Evolutionary conservation across 2,329 filamentous ascomycete species (phyloP), one percentile per base, ranked within the genome.

Genomic region (Colletotrichum sp.): DNA sequence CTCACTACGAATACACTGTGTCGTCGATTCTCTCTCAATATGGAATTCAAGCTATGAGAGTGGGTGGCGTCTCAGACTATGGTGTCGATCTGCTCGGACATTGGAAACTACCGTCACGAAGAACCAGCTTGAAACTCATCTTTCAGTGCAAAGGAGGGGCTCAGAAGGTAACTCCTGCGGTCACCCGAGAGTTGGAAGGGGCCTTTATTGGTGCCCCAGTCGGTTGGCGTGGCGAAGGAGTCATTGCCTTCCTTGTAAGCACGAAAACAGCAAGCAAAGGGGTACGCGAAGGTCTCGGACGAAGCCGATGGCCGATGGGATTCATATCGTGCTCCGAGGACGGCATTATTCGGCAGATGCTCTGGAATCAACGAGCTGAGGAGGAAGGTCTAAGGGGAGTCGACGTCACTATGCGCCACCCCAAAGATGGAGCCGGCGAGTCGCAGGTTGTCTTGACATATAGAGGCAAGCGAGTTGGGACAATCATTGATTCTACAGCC

Each of bases 161-260:
- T 22, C 85, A 86, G 72, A 86, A 87, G 62, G 83, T 88, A 15
- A 88, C 91, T 0, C 94, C 95, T 1, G 85, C 88, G 36, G 86
- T 92, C 63, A 85, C 95, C 11, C 90, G 95, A n/a, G 95, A 96
- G 85, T 89, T 96, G 5, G 94, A 95, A 81, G 96, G 96, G 5
- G 92, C 95, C 0, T 94, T 97, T 81, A 89, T 89, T 2, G 93
- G 92, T 15, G 94, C 95, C 8, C 96, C 95, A 2, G 86, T 89
- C 0, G 93, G 93, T 1, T 98, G 95, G 94, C 88, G 92, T 69
- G 91, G 90, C 0, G 83, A 87, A 2, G 89, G 90, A 16, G 92
- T 94, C 8, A 83, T 98, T 39, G 96, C 92, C 0, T 81, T 98
- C 19, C 84, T 98, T 70, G 93, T 94, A 29, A 90, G 92, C 5